phyloP scores from a whole-genome alignment of 1,284 basidiomycete genomes.

The Pseudozyma hubeiensis region DNA sequence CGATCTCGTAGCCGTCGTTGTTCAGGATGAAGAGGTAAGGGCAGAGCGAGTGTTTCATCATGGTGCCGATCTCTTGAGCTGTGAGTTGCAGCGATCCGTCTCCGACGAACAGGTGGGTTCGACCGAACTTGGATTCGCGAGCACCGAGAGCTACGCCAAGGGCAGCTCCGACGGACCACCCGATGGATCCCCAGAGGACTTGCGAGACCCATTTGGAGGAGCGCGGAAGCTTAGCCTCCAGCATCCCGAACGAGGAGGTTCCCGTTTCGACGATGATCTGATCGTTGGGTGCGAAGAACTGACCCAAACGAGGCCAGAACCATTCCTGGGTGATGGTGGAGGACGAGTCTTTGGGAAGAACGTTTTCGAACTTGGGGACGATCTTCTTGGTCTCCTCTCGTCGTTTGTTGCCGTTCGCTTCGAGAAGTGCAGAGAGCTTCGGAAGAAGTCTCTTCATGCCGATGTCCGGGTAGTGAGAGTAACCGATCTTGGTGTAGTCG shows the following conservation, averaged over 20 bases:
- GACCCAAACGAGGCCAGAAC: conserved; percentile 84
- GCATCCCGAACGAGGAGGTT: conserved; percentile 50
- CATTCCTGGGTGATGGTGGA: conserved; percentile 65
- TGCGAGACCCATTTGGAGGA: conserved; percentile 66
- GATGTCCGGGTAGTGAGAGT: conserved; percentile 71
- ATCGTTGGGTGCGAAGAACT: conserved; percentile 77
- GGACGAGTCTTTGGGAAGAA: conserved; percentile 24
- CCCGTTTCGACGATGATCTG: conserved; percentile 64
- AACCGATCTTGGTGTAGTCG: conserved; percentile 62
- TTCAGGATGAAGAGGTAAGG: conserved; percentile 88
- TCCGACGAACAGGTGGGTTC: conserved; percentile 87
- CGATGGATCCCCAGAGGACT: conserved; percentile 86
- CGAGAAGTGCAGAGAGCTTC: conserved; percentile 46
- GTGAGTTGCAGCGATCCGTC: conserved; percentile 72
- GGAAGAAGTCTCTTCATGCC: conserved; percentile 60
- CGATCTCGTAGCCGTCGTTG: conserved; percentile 82
- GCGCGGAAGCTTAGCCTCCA: conserved; percentile 43
- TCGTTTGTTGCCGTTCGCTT: conserved; percentile 7
- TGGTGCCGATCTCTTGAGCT: conserved; percentile 77
- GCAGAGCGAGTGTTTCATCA: conserved; percentile 77
- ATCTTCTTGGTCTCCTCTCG: conserved; percentile 30
- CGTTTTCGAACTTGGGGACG: conserved; percentile 34
- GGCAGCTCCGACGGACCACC: conserved; percentile 80
- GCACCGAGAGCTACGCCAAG: conserved; percentile 84
- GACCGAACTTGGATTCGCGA: conserved; percentile 73